Base-by-base conservation (phyloP, 2,329 filamentous ascomycete species). In the Malbranchea cinnamomea region DNA sequence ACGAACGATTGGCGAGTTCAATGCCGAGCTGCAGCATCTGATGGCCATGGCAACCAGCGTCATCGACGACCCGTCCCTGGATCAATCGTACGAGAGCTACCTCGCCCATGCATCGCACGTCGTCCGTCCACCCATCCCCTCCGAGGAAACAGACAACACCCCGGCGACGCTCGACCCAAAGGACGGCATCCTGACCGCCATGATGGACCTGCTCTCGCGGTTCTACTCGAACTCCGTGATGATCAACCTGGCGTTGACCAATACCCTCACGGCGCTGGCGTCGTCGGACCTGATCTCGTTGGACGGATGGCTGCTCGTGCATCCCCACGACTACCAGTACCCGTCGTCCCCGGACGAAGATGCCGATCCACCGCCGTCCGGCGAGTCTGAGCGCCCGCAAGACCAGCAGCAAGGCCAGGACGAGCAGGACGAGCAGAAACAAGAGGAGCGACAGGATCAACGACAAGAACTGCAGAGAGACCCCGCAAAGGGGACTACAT, bases 181-280 rank as follows among this genome's bases (percentile, higher is more conserved):
- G 27, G 70, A 72, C 41, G 57, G 62, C 5, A 57, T 74, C 5
- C 54, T 73, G 31, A 56, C 54, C 28, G 59, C 62, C 12, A 43
- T 75, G 11, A 37, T 65, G n/a, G 50, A 47, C 24, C 65, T 87
- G 5, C 55, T 98, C 7, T 68, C 77, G 25, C 75, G 67, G 0
- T 98, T 95, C 46, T 83, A 94, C 43, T 68, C 81, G 4, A 98
- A 98, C 44, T 77, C 83, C 2, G 74, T 95, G 2, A 83, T 94
- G 43, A 85, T 80, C 2, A 98, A 98, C 42, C 60, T 98, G 3
- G 79, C 78, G 0, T 63, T 94, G 2, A 95, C 87, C 0, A 81
- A 91, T 44, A 70, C 79, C 1, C 63, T 95, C 24, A 69, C 91
- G 16, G 78, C 82, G 40, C 63, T 98, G 23, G 80, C 80, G 7